phyloP scores from a whole-genome alignment of 129 eudicot species.

The Mikania micrantha region DNA sequence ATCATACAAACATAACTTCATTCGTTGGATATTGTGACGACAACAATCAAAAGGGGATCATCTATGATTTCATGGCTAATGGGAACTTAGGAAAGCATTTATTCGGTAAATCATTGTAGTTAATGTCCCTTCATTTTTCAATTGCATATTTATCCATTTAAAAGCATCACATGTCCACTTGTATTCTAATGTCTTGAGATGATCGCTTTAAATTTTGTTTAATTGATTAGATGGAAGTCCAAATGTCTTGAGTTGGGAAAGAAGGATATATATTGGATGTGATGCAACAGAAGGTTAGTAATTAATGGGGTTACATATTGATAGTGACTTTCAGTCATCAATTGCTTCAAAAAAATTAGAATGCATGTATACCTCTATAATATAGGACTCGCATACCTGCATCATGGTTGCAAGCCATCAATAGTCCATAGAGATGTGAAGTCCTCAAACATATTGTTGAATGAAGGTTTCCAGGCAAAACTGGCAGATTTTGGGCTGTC shows the following conservation, averaged over 20 bases:
- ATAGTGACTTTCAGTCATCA: background rate
- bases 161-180: too few species aligned
- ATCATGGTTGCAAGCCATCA: constrained; percentile 41
- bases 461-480: constrained; percentile 25
- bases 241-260: constrained; percentile 27
- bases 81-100: constrained; percentile 3
- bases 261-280: constrained; percentile 30
- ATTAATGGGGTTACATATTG: too few species aligned
- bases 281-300: constrained; percentile 46
- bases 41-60: background rate
- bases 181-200: too few species aligned
- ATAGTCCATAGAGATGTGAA: constrained; percentile 37
- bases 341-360: background rate
- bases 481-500: constrained; percentile 51
- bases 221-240: background rate
- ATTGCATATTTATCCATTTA: too few species aligned
- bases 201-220: too few species aligned
- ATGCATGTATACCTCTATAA: too few species aligned
- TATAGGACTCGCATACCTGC: constrained; percentile 48
- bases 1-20: constrained; percentile 6
- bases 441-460: constrained; percentile 24
- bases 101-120: too few species aligned
- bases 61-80: constrained; percentile 4
- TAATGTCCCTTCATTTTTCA: too few species aligned
- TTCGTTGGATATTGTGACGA: constrained; percentile 2